A percentile compares a stretch with the other conserved stretches of the same genome.
Evolutionary conservation across 768 basidiomycete species (phyloP).

Genomic region (Suillus brevipes): DNA sequence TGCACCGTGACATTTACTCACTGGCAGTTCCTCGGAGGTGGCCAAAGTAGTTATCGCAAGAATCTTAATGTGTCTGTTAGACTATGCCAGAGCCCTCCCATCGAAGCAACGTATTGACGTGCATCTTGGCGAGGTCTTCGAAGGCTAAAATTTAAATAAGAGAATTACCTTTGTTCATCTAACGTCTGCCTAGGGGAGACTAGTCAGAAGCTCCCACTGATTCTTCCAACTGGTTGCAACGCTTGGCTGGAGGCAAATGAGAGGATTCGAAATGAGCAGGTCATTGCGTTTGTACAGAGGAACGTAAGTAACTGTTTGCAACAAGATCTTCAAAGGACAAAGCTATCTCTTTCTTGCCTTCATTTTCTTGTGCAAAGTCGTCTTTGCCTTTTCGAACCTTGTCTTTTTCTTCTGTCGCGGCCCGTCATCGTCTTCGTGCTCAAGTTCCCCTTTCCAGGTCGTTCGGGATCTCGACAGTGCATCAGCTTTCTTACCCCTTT

Average conservation of each 20-base stretch:
- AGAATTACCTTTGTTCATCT: neutral
- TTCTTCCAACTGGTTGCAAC: neutral
- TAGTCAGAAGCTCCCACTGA: neutral
- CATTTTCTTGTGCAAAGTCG: constrained; percentile 33
- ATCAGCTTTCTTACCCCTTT: constrained; percentile 62
- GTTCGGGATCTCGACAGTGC: constrained; percentile 59
- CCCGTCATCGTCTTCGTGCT: constrained; percentile 30
- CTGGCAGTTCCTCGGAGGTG: too few relatives aligned
- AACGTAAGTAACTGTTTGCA: neutral
- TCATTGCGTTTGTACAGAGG: neutral
- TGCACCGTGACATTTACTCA: too few relatives aligned
- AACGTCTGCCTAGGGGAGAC: neutral
- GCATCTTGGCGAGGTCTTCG: too few relatives aligned
- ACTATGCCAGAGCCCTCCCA: too few relatives aligned
- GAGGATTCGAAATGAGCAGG: neutral
- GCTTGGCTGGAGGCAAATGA: neutral
- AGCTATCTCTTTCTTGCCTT: constrained; percentile 22
- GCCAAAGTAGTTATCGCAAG: too few relatives aligned
- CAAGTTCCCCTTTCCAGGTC: constrained; percentile 30
- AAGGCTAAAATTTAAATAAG: too few relatives aligned
- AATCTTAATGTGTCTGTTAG: too few relatives aligned
- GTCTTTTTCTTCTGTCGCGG: constrained; percentile 38
- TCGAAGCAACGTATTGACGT: too few relatives aligned
- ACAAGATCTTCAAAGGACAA: neutral
- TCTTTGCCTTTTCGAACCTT: constrained; percentile 46